phyloP scores from a whole-genome alignment of 768 basidiomycete species.

The Russula emetica region DNA sequence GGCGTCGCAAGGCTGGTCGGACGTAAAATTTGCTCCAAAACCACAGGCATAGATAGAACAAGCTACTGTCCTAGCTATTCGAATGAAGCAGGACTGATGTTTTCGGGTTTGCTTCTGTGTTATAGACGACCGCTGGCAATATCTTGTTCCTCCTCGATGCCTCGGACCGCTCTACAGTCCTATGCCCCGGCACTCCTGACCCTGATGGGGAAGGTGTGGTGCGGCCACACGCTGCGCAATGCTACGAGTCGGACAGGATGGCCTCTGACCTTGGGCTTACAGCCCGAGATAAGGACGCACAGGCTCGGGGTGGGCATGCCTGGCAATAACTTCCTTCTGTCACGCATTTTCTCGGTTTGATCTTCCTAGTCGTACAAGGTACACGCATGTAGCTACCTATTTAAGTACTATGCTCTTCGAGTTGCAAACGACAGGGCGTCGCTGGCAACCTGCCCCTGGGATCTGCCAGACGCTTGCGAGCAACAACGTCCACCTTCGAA shows the following conservation, averaged over 20 bases:
- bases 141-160: background rate
- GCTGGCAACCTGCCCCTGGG: background rate
- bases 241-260: too few relatives aligned
- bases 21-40: slow-evolving; percentile 48
- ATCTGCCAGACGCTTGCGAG: background rate
- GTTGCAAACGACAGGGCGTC: background rate
- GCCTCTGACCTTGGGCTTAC: too few relatives aligned
- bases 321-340: too few relatives aligned
- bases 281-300: too few relatives aligned
- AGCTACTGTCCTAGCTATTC: background rate
- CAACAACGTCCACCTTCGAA: background rate
- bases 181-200: background rate
- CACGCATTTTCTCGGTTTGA: too few relatives aligned
- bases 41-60: slow-evolving; percentile 29
- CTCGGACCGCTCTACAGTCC: background rate
- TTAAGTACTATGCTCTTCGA: too few relatives aligned
- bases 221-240: too few relatives aligned
- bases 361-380: too few relatives aligned
- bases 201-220: too few relatives aligned
- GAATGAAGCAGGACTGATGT: background rate
- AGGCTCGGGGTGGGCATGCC: too few relatives aligned
- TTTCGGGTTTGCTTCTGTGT: background rate
- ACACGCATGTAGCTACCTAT: too few relatives aligned
- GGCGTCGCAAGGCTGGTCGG: slow-evolving; percentile 70
- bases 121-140: background rate